phyloP scores from a whole-genome alignment of 1,284 basidiomycete genomes.

The Boletellus deceptivus region DNA sequence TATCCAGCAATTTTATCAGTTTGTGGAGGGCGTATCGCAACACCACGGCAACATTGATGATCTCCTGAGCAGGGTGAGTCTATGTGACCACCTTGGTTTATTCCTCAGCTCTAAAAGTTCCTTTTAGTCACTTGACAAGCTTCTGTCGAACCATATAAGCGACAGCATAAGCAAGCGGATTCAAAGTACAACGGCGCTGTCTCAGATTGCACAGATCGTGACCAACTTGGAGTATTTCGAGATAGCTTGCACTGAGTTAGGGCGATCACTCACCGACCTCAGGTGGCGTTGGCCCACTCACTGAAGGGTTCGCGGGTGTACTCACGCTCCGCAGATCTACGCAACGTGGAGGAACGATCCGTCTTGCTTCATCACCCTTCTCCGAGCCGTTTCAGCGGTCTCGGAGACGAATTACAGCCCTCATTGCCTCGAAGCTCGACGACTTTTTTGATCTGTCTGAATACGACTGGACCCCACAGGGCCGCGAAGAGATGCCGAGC shows the following conservation, averaged over 20 bases:
- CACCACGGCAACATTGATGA: slow-evolving; percentile 93
- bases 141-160: slow-evolving; percentile 82
- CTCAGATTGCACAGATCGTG: slow-evolving; percentile 92
- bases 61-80: slow-evolving; percentile 80
- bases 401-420: slow-evolving; percentile 73
- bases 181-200: slow-evolving; percentile 75
- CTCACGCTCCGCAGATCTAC: slow-evolving; percentile 54
- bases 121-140: slow-evolving; percentile 78
- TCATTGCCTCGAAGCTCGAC: slow-evolving; percentile 92
- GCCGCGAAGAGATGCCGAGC: slow-evolving; percentile 74
- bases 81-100: not conserved
- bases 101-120: not conserved
- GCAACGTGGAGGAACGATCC: slow-evolving; percentile 79
- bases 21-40: slow-evolving; percentile 91
- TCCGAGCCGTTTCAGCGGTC: slow-evolving; percentile 68
- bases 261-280: slow-evolving; percentile 81
- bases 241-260: slow-evolving; percentile 82
- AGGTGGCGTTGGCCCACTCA: slow-evolving; percentile 45
- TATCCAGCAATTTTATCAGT: slow-evolving; percentile 95
- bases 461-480: slow-evolving; percentile 86
- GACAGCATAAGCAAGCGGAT: slow-evolving; percentile 75
- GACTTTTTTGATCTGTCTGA: slow-evolving; percentile 95
- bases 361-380: slow-evolving; percentile 71
- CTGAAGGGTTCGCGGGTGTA: not conserved
- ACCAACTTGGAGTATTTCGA: slow-evolving; percentile 94